Evolutionary conservation across 2,329 filamentous ascomycete genomes (phyloP), one percentile per base, ranked within the genome.

Genomic region (Intubia oerlemansii): DNA sequence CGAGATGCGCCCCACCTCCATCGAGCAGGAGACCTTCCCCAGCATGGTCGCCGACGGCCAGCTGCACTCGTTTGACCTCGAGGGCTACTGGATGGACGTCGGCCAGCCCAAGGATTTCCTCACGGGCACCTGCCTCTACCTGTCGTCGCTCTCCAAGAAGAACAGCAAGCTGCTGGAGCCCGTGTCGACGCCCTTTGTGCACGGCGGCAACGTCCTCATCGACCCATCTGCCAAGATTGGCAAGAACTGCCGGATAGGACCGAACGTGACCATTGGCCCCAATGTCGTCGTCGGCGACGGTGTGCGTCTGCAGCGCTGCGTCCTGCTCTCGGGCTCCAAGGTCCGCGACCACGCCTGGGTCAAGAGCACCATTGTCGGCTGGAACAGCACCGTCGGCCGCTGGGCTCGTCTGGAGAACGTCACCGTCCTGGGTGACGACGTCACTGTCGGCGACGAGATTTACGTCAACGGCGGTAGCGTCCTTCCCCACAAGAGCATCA

Each of bases 21-120:
- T 95, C 49, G 85, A 98, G 58, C 85, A 95, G 59, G 88, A 95
- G 60, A 93, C 82, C 19, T 98, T 98, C 77, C 85, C 85, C 26
- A 71, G 80, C 42, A 88, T 95, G 51, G 78, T 78, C 54, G 71
- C 66, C 44, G 85, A 93, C 44, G 81, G 81, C 39, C 68, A 85
- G 53, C 61, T 95, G 37, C 85, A 95, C 64, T 92, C 81, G 2
- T 93, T 91, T 49, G 85, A 95, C 49, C 69, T 95, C 17, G 82
- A 93, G 41, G 82, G 85, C 42, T 95, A 90, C 69, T 95, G 85
- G 85, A 95, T 95, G 85, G 85, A 95, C 43, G 81, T 98, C 39
- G 85, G 85, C 44, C 85, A 98, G 57, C 85, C 85, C 42, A 98
- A 95, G 62, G 85, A 98, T 50, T 98, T 95, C 67, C 62, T 98